Percentiles rank a stretch among this genome's conserved stretches.
Evolutionary conservation across 1,139 yeast species (phyloP).

Genomic region (Saccharomyces hybrid): DNA sequence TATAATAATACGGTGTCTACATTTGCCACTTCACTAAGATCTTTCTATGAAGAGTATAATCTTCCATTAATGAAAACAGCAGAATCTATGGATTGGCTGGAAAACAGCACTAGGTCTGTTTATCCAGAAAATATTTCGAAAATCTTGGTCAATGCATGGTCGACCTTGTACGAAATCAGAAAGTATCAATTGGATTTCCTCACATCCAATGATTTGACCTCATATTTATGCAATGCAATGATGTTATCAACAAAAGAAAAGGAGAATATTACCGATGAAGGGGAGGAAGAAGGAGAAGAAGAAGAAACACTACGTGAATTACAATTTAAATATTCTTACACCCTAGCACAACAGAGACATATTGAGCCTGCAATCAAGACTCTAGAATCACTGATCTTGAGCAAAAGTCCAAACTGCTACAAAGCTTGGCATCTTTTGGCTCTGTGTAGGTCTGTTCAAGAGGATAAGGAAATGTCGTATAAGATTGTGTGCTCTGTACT

Average conservation of each 20-base stretch:
- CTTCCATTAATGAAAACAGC: slow-evolving; percentile 15
- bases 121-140: slow-evolving; percentile 19
- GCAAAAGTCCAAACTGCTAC: slow-evolving; percentile 36
- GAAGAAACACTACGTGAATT: slow-evolving; percentile 11
- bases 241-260: slow-evolving; percentile 10
- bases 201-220: slow-evolving; percentile 28
- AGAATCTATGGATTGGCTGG: slow-evolving; percentile 20
- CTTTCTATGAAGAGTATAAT: slow-evolving; percentile 16
- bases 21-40: slow-evolving; percentile 11
- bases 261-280: not conserved
- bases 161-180: slow-evolving; percentile 17
- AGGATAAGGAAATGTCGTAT: slow-evolving; percentile 41
- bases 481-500: slow-evolving; percentile 39
- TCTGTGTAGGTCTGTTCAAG: slow-evolving; percentile 45
- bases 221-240: slow-evolving; percentile 27
- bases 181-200: slow-evolving; percentile 14
- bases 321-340: slow-evolving; percentile 34
- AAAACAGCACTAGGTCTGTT: slow-evolving; percentile 14
- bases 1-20: slow-evolving; percentile 8
- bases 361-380: slow-evolving; percentile 33
- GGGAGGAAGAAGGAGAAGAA: not conserved
- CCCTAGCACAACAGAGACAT: slow-evolving; percentile 32
- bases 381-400: slow-evolving; percentile 32
- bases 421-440: slow-evolving; percentile 48
- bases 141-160: slow-evolving; percentile 23